Conservation (phyloP, 176 grass and related monocot genomes). For the Bonia amplexicaulis region DNA sequence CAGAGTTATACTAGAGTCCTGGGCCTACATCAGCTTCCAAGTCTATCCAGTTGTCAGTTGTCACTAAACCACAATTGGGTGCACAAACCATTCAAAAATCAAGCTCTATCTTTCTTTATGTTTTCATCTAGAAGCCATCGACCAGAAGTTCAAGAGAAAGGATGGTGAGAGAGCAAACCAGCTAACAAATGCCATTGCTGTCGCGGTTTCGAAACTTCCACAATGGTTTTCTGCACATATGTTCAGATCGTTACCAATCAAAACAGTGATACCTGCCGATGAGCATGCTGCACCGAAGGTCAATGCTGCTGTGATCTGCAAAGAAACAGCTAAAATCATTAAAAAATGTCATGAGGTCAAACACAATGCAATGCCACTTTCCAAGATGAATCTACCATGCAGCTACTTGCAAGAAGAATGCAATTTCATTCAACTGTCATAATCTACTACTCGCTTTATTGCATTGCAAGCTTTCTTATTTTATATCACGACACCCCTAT, state of each 20-base stretch:
- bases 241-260: slow-evolving; percentile 73
- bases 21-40: slow-evolving; percentile 15
- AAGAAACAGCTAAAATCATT: not conserved
- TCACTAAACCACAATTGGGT: slow-evolving; percentile 14
- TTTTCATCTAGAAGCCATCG: slow-evolving; percentile 56
- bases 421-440: not conserved
- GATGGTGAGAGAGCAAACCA: slow-evolving; percentile 67
- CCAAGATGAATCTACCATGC: not conserved
- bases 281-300: slow-evolving; percentile 73
- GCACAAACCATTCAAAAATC: slow-evolving; percentile 22
- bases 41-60: slow-evolving; percentile 26
- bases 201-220: slow-evolving; percentile 57
- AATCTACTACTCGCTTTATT: not conserved
- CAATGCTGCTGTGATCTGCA: slow-evolving; percentile 65
- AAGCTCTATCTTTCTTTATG: not conserved
- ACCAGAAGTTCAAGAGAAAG: slow-evolving; percentile 61
- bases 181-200: slow-evolving; percentile 86
- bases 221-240: slow-evolving; percentile 73
- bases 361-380: not conserved
- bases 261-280: slow-evolving; percentile 64
- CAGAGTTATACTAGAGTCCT: slow-evolving; percentile 23
- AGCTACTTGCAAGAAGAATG: not conserved
- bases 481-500: not conserved
- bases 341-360: not conserved
- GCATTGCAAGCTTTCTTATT: not conserved